phyloP scores from a whole-genome alignment of 192 early-diverging fungal species.

The Coemansia sp. region DNA sequence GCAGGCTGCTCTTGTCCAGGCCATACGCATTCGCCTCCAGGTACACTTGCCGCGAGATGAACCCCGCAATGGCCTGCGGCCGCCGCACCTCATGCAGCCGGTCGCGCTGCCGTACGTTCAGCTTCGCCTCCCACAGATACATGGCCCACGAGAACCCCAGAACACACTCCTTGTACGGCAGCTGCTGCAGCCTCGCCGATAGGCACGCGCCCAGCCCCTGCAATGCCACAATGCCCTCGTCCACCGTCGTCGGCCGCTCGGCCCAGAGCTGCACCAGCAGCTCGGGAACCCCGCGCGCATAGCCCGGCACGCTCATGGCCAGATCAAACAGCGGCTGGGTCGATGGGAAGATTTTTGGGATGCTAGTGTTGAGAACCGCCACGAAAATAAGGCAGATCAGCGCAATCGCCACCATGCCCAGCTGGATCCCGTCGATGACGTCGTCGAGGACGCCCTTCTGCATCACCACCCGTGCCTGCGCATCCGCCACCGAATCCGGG shows the following conservation, averaged over 20 bases:
- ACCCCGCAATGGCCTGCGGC: conserved; percentile 63
- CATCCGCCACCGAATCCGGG: conserved; percentile 25
- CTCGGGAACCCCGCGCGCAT: not conserved
- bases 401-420: conserved; percentile 25
- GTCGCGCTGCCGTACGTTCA: conserved; percentile 74
- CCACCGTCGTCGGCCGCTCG: conserved; percentile 10
- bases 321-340: conserved; percentile 32
- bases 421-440: conserved; percentile 43
- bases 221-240: conserved; percentile 8
- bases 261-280: not conserved
- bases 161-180: conserved; percentile 78
- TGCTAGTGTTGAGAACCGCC: conserved; percentile 24
- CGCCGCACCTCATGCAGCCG: conserved; percentile 59
- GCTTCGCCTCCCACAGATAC: conserved; percentile 77
- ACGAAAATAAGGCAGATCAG: conserved; percentile 30
- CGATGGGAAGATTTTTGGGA: conserved; percentile 37
- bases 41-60: conserved; percentile 73
- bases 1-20: conserved; percentile 75
- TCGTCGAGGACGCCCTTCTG: conserved; percentile 50
- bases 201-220: not conserved
- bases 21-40: conserved; percentile 79
- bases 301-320: conserved; percentile 19
- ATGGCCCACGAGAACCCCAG: conserved; percentile 63
- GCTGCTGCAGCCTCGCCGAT: conserved; percentile 16
- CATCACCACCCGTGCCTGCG: conserved; percentile 39